Evolutionary conservation across 768 basidiomycete genomes (phyloP).

Genomic region (Leccinum rimulosum): DNA sequence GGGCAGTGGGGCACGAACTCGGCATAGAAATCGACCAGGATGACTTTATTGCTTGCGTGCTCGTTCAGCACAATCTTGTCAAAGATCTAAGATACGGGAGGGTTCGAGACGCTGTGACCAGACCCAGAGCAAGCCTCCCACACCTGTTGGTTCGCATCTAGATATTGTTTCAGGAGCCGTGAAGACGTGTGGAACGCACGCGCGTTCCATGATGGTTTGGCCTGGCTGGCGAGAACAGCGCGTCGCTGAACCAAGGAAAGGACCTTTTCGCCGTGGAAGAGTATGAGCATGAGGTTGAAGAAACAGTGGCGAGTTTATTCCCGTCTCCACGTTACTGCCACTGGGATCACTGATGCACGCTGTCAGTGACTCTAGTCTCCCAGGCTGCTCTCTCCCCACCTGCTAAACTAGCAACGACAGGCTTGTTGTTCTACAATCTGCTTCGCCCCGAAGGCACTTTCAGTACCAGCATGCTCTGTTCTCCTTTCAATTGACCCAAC

Average conservation of each 20-base stretch:
- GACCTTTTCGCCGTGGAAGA: conserved; percentile 8
- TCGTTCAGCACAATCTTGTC: conserved; percentile 28
- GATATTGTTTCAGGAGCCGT: conserved; percentile 35
- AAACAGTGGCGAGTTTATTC: background rate
- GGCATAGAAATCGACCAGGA: conserved; percentile 79
- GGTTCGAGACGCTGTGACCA: background rate
- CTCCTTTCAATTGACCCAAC: too few relatives aligned
- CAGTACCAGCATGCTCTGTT: too few relatives aligned
- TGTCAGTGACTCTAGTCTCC: background rate
- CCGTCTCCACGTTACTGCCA: background rate
- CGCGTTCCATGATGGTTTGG: conserved; percentile 19
- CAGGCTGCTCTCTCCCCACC: background rate
- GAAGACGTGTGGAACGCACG: conserved; percentile 43
- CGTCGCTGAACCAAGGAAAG: conserved; percentile 6
- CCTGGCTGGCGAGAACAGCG: conserved; percentile 12
- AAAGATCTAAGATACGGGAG: conserved; percentile 33
- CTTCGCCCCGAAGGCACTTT: too few relatives aligned
- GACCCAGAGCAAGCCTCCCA: background rate
- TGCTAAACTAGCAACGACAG: background rate
- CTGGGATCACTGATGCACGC: background rate
- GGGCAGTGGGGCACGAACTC: conserved; percentile 48
- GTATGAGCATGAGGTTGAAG: conserved; percentile 9
- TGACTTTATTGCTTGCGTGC: conserved; percentile 45
- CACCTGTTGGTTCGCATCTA: conserved; percentile 47
- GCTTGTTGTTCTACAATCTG: too few relatives aligned